Conservation (phyloP, 2,329 filamentous ascomycete genomes). For the Trichoderma oligosporum region DNA sequence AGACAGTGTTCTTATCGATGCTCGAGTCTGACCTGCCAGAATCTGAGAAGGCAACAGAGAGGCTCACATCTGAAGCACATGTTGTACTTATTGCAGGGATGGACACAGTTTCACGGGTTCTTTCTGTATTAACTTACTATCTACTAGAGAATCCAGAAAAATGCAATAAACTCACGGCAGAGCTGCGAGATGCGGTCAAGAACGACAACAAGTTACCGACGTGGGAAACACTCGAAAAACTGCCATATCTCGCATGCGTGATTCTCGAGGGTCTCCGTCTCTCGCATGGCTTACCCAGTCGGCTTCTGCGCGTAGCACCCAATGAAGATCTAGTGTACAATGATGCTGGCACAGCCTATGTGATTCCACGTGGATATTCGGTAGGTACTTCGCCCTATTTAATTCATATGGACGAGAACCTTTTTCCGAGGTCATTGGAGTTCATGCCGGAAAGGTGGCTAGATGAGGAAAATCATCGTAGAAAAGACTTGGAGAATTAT, state of each 20-base stretch:
- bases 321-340: constrained; percentile 32
- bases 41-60: constrained; percentile 31
- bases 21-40: constrained; percentile 30
- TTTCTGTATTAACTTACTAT: constrained; percentile 34
- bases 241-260: constrained; percentile 37
- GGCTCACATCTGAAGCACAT: constrained; percentile 35
- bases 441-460: constrained; percentile 29
- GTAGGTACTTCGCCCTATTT: constrained; percentile 37
- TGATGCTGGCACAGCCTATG: constrained; percentile 25
- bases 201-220: constrained; percentile 27
- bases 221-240: constrained; percentile 32
- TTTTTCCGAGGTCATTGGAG: constrained; percentile 33
- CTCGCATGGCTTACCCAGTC: constrained; percentile 31
- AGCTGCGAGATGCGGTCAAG: constrained; percentile 27
- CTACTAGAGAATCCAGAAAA: constrained; percentile 32
- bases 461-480: constrained; percentile 18
- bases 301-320: constrained; percentile 28
- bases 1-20: not conserved
- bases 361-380: constrained; percentile 34
- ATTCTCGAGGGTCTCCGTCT: constrained; percentile 36
- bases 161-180: constrained; percentile 27
- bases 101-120: constrained; percentile 30
- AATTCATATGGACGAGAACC: constrained; percentile 35
- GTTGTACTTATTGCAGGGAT: constrained; percentile 33
- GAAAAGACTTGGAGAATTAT: constrained; percentile 21